Evolutionary conservation across 2,329 filamentous ascomycete genomes (phyloP).

Genomic region (Talaromyces sp.): DNA sequence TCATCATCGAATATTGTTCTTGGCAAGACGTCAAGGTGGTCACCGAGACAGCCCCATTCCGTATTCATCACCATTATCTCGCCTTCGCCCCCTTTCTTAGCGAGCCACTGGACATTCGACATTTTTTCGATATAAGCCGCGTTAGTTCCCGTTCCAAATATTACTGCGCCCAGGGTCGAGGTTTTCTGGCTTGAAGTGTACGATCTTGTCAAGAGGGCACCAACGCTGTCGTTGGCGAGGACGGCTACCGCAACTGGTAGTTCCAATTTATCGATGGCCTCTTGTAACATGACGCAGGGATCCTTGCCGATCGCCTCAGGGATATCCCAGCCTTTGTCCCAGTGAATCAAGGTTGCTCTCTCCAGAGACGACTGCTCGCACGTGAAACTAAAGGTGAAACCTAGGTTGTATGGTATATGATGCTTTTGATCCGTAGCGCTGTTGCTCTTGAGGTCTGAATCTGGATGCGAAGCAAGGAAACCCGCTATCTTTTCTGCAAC

Average conservation of each 20-base stretch:
- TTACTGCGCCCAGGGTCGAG: slow-evolving; percentile 16
- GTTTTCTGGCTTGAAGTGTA: slow-evolving; percentile 8
- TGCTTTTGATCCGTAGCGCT: background rate
- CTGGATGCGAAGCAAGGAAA: slow-evolving; percentile 10
- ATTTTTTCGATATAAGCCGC: slow-evolving; percentile 18
- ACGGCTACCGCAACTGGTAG: slow-evolving; percentile 17
- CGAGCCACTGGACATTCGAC: slow-evolving; percentile 10
- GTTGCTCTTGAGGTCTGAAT: background rate
- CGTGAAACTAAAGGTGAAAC: slow-evolving; percentile 21
- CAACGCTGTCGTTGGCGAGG: slow-evolving; percentile 19
- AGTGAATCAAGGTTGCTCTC: slow-evolving; percentile 15
- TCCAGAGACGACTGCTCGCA: slow-evolving; percentile 17
- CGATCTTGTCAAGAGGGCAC: slow-evolving; percentile 17
- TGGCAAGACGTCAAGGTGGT: slow-evolving; percentile 16
- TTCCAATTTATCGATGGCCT: slow-evolving; percentile 15
- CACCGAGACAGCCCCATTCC: slow-evolving; percentile 21
- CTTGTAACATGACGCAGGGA: slow-evolving; percentile 19
- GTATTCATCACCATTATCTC: slow-evolving; percentile 19
- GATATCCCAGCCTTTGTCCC: slow-evolving; percentile 22
- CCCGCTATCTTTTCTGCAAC: slow-evolving; percentile 14
- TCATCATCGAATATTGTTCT: slow-evolving; percentile 16
- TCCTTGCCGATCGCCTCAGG: slow-evolving; percentile 18
- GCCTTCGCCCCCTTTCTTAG: background rate
- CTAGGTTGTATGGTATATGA: slow-evolving; percentile 12
- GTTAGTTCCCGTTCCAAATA: slow-evolving; percentile 21